Percentiles rank a stretch among this genome's conserved stretches.
These are phyloP conservation scores for Pythium vanterpoolii DNA, from an alignment of 352 stramenopile genomes.

Conservation along the genomic window DNA sequence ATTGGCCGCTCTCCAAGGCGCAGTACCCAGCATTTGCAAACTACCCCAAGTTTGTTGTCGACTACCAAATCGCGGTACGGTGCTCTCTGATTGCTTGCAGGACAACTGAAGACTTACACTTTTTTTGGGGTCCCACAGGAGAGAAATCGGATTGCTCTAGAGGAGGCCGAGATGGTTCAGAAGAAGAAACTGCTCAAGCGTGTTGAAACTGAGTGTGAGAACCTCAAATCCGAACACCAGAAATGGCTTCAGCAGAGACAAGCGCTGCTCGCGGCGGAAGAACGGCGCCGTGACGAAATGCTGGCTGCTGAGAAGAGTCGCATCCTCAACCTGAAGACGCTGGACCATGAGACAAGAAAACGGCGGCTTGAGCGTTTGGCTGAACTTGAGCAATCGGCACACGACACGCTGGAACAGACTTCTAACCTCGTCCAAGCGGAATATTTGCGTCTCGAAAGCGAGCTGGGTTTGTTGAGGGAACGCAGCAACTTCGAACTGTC, in stretches of 20 bases:
- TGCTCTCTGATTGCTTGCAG: neutral
- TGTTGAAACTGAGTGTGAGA: conserved; percentile 45
- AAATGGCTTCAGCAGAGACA: conserved; percentile 67
- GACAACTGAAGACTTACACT: neutral
- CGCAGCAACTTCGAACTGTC: conserved; percentile 63
- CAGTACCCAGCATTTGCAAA: conserved; percentile 80
- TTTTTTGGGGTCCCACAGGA: conserved; percentile 37
- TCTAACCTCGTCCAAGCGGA: conserved; percentile 61
- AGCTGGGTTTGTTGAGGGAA: conserved; percentile 55
- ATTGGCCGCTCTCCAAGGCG: conserved; percentile 62
- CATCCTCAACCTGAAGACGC: conserved; percentile 64
- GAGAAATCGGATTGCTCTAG: conserved; percentile 73
- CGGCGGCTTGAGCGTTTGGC: conserved; percentile 56
- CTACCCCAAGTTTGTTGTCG: conserved; percentile 78
- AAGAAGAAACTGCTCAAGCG: conserved; percentile 64
- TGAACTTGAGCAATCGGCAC: conserved; percentile 54
- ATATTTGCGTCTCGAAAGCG: conserved; percentile 47
- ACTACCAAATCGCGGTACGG: conserved; percentile 82
- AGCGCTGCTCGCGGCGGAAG: conserved; percentile 53
- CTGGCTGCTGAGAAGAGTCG: conserved; percentile 58
- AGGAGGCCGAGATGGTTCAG: conserved; percentile 60
- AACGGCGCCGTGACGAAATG: conserved; percentile 53
- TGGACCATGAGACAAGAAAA: conserved; percentile 69
- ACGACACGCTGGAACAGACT: conserved; percentile 61
- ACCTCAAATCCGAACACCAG: conserved; percentile 56